These are phyloP conservation scores for Colletotrichum graminicola DNA, from an alignment of 2,329 filamentous ascomycete genomes.

Conservation along the genomic window DNA sequence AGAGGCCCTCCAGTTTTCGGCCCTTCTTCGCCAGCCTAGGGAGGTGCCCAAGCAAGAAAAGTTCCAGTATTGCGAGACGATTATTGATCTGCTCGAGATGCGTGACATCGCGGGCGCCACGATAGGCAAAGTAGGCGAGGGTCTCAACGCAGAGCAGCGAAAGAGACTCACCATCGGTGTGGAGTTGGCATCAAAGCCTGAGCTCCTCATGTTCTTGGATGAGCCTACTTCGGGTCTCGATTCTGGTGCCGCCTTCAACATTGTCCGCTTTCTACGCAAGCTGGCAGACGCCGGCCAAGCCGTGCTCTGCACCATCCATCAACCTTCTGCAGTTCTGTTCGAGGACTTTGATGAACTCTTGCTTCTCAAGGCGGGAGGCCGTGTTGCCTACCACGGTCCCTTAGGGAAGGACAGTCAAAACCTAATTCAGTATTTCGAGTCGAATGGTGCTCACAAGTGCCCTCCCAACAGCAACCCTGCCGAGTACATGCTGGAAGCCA, in stretches of 20 bases:
- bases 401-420: slow-evolving; percentile 62
- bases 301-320: slow-evolving; percentile 71
- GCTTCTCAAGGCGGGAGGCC: slow-evolving; percentile 65
- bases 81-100: slow-evolving; percentile 78
- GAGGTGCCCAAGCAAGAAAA: slow-evolving; percentile 71
- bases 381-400: slow-evolving; percentile 66
- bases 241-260: slow-evolving; percentile 70
- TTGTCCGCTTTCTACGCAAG: slow-evolving; percentile 71
- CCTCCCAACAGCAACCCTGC: slow-evolving; percentile 64
- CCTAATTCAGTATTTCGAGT: slow-evolving; percentile 65
- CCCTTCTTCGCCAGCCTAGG: slow-evolving; percentile 71
- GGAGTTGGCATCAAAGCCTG: slow-evolving; percentile 68
- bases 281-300: slow-evolving; percentile 71
- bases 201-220: slow-evolving; percentile 74
- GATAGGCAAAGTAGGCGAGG: slow-evolving; percentile 70
- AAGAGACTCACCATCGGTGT: slow-evolving; percentile 69
- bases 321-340: slow-evolving; percentile 68
- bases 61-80: slow-evolving; percentile 75
- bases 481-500: slow-evolving; percentile 67
- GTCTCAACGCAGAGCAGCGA: slow-evolving; percentile 71
- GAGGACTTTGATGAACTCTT: slow-evolving; percentile 69
- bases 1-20: slow-evolving; percentile 75
- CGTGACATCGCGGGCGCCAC: slow-evolving; percentile 74
- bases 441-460: slow-evolving; percentile 62
- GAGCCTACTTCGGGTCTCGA: slow-evolving; percentile 72